Evolutionary conservation across 1,139 yeast species (phyloP).

Genomic region (Pichia inconspicua): DNA sequence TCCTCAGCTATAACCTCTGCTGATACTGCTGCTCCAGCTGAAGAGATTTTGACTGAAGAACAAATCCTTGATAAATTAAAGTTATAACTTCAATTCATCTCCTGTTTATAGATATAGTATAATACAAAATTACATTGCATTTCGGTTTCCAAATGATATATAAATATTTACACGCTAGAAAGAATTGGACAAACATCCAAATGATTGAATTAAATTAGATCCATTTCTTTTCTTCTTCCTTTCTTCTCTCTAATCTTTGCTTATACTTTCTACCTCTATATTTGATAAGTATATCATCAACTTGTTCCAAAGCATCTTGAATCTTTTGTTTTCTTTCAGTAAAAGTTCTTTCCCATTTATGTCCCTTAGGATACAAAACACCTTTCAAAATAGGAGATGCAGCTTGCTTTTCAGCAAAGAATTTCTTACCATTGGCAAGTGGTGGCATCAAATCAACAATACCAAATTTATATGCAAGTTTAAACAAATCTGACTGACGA

Average conservation of each 20-base stretch:
- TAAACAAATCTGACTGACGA: conserved; percentile 78
- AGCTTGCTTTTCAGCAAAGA: conserved; percentile 72
- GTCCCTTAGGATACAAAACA: conserved; percentile 70
- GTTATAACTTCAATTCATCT: background rate
- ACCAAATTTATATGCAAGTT: conserved; percentile 77
- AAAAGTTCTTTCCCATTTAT: conserved; percentile 68
- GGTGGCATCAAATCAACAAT: conserved; percentile 73
- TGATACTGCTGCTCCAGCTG: conserved; percentile 11
- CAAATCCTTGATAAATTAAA: conserved; percentile 16
- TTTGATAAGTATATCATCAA: conserved; percentile 63
- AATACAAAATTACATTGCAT: too few species aligned
- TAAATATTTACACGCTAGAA: background rate
- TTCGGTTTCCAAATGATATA: background rate
- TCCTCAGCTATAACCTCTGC: conserved; percentile 13
- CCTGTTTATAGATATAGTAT: conserved; percentile 7
- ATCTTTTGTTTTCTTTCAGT: conserved; percentile 56
- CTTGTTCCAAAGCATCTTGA: conserved; percentile 58
- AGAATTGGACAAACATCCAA: background rate
- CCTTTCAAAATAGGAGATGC: conserved; percentile 71
- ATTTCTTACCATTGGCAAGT: conserved; percentile 55
- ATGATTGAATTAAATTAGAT: conserved; percentile 27
- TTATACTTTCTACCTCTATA: conserved; percentile 56
- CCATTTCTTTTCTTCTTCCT: conserved; percentile 43
- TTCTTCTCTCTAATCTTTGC: conserved; percentile 48
- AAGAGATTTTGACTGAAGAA: conserved; percentile 19